Conservation (phyloP, 441 rosid genomes). For the Populus hybrid region DNA sequence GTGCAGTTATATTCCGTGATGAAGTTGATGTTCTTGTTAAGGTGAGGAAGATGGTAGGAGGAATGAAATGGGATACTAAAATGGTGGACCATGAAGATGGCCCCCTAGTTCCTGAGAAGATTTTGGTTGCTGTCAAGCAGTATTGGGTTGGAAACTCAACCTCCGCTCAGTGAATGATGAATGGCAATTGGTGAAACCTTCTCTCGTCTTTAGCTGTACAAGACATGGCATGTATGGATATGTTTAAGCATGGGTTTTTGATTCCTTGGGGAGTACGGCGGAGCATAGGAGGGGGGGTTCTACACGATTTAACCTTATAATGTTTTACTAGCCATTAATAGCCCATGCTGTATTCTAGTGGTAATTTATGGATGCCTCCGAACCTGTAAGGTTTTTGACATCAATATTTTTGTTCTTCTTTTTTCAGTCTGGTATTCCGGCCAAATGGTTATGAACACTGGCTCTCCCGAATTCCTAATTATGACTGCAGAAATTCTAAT, state of each 20-base stretch:
- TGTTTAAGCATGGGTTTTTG: conserved; percentile 7
- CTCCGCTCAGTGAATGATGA: conserved; percentile 33
- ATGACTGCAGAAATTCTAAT: neutral
- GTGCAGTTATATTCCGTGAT: conserved; percentile 76
- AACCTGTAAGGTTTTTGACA: neutral
- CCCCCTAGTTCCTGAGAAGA: conserved; percentile 84
- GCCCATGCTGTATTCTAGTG: neutral
- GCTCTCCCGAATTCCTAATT: too few relatives aligned
- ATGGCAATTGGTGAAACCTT: conserved; percentile 1
- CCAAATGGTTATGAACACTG: too few relatives aligned
- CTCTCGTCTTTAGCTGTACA: neutral
- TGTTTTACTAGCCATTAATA: neutral
- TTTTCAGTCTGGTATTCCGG: neutral
- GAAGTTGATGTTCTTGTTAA: conserved; percentile 71
- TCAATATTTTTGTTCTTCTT: neutral
- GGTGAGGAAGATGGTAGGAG: conserved; percentile 57
- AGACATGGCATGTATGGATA: conserved; percentile 8
- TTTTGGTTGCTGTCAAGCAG: conserved; percentile 68
- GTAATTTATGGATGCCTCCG: neutral
- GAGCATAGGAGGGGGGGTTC: conserved; percentile 2
- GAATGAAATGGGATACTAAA: conserved; percentile 94
- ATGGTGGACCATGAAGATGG: conserved; percentile 96
- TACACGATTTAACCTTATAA: neutral
- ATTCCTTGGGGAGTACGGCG: conserved; percentile 5
- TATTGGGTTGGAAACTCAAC: conserved; percentile 90